These are phyloP conservation scores for Lobosporangium transversale DNA, from an alignment of 192 early-diverging fungal species.

Conservation along the genomic window DNA sequence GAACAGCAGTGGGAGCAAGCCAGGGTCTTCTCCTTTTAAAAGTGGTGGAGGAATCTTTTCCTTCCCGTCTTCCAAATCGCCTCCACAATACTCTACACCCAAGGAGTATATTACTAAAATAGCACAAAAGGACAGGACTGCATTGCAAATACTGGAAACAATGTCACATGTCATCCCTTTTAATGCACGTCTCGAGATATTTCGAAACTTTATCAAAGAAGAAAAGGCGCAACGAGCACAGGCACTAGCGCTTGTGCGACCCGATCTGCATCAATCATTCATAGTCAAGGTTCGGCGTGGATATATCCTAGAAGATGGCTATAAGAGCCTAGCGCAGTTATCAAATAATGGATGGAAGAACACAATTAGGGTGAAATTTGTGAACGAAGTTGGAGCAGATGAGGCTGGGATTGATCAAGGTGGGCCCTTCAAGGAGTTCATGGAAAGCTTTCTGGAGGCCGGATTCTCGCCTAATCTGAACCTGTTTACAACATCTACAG, in stretches of 20 bases:
- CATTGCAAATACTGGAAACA: constrained; percentile 72
- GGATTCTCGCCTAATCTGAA: constrained; percentile 64
- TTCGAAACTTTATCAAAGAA: constrained; percentile 76
- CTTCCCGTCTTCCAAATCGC: constrained; percentile 30
- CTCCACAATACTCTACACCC: constrained; percentile 31
- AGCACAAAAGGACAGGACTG: constrained; percentile 53
- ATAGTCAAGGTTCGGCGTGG: constrained; percentile 68
- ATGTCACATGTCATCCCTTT: constrained; percentile 94
- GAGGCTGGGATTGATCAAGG: constrained; percentile 88
- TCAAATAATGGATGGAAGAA: constrained; percentile 56
- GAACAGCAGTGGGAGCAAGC: constrained; percentile 3
- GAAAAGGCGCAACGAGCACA: constrained; percentile 58
- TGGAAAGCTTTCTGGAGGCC: constrained; percentile 60
- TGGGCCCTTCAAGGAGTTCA: constrained; percentile 82
- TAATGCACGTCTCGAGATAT: constrained; percentile 83
- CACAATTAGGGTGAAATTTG: constrained; percentile 61
- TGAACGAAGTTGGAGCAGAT: constrained; percentile 60
- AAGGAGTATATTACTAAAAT: constrained; percentile 55
- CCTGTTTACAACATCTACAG: constrained; percentile 58
- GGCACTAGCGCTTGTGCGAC: constrained; percentile 20
- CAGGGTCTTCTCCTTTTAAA: constrained; percentile 9
- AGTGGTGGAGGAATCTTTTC: constrained; percentile 26
- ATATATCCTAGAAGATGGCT: constrained; percentile 80
- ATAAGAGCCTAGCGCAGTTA: constrained; percentile 58
- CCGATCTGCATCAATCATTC: constrained; percentile 39